Base-by-base conservation (phyloP, 23 red algal species). In the Gracilaria gracilis region DNA sequence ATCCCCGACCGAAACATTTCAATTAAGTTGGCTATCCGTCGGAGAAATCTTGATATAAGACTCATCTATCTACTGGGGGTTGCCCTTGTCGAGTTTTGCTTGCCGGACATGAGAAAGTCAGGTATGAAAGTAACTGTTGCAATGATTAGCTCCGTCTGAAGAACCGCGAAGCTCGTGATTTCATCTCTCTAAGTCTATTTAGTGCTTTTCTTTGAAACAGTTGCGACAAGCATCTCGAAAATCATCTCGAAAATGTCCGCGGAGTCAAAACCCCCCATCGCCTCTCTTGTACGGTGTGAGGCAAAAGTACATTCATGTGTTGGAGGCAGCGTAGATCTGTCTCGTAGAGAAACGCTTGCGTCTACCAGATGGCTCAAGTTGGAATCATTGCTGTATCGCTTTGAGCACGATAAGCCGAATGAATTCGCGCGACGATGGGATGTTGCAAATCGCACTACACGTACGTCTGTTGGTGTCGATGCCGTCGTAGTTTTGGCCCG, bases 401-500 rank as follows among this genome's bases (percentile, higher is more conserved):
- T 67, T 50, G 32, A 62, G 13, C 89, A 84, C 13, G 89, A 92
- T 50, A 39, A 62, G 31, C 28, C 78, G 6, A 28, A 36, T 0
- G 34, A 23, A 32, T 84, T 69, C 36, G 29, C 77, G 7, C 89
- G 89, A 1, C 46, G 49, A 11, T 92, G 89, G 89, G 89, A 92
- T 48, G 74, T 81, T 39, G 89, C 48, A 57, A 79, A 58, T 25
- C 89, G 89, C 36, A 74, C 79, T 12, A 84, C 89, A 34, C 57
- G 87, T 46, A 75, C 59, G 9, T 21, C 17, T 31, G 29, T 64
- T 51, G 49, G 36, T 8, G 55, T 62, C 4, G 91, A 94, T 66
- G 91, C 91, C 5, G 91, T 94, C 9, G 91, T 85, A 3, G 64
- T 94, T 17, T 54, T 94, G 34, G 85, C 83, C 20, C 81, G 89